These are phyloP conservation scores for Fusarium luffae DNA, from an alignment of 2,329 filamentous ascomycete genomes.

Conservation along the genomic window DNA sequence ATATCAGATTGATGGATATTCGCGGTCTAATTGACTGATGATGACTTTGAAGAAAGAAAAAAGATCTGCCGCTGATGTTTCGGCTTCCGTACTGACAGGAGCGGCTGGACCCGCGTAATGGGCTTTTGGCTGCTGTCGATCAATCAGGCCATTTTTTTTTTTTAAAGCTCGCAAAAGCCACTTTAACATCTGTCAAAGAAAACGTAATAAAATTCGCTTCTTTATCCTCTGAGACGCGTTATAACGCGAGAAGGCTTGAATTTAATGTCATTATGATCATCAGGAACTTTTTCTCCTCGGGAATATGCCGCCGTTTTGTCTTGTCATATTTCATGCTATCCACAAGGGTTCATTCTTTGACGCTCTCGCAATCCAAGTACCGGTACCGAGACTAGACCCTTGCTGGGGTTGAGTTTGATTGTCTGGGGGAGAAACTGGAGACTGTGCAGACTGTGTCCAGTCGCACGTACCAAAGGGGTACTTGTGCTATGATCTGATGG, in stretches of 20 bases:
- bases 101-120: slow-evolving; percentile 18
- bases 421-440: slow-evolving; percentile 35
- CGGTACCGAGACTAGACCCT: slow-evolving; percentile 29
- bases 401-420: slow-evolving; percentile 4
- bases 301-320: neutral
- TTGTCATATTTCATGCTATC: neutral
- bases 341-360: neutral
- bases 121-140: neutral
- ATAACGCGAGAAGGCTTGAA: neutral
- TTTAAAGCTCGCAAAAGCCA: neutral
- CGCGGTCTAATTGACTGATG: neutral
- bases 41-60: neutral
- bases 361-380: slow-evolving; percentile 15
- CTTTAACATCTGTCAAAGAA: neutral
- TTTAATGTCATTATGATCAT: neutral
- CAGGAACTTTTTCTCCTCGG: slow-evolving; percentile 13
- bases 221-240: neutral
- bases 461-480: slow-evolving; percentile 18
- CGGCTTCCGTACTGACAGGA: slow-evolving; percentile 23
- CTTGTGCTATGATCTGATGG: neutral
- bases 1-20: neutral
- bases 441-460: slow-evolving; percentile 20
- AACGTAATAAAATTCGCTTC: neutral
- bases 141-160: slow-evolving; percentile 8
- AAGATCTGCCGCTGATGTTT: slow-evolving; percentile 5